Evolutionary conservation across 805 yeast genomes (phyloP), one percentile per base, ranked within the genome.

Genomic region (Saccharomyces paradoxus): DNA sequence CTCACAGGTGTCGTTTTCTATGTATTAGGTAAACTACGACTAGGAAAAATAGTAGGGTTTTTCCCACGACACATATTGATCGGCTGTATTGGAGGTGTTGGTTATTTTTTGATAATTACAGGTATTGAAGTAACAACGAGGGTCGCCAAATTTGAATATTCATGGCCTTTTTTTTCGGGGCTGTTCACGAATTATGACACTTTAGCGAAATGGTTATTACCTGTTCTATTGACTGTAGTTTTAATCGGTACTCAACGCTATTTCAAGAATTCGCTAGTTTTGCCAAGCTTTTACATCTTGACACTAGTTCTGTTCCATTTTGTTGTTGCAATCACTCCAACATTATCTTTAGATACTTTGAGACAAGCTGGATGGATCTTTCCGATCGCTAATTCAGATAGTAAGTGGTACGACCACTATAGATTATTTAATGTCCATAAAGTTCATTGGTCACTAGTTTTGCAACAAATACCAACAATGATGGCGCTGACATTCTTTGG

Each of bases 21-120:
- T 60, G 49, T 78, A 1, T 75, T 94, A 48, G 99, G 99, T 5
- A 85, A 82, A 63, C 81, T 88, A 64, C 80, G 77, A 56, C 73
- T 94, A 41, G 99, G 99, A 6, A 80, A 88, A 31, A 73, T 94
- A 24, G 96, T 92, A 22, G 96, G 96, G 0, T 94, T 90, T 67
- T 94, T 94, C 76, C 99, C 99, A 0, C 77, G 97, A 57, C 99
- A 94, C 70, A 92, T 94, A 54, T 77, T 94, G 29, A 94, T 94
- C 41, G 99, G 99, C 1, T 94, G 98, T 68, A 91, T 94, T 62
- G 99, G 99, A 44, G 99, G 99, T 64, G 99, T 94, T 50, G 99
- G 99, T 7, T 91, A 88, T 72, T 94, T 94, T 70, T 75, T 94
- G 50, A 74, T 90, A 1, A 84, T 88, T 1, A 94, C 99, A 0